Percentiles rank a stretch among this genome's conserved stretches.
phyloP scores from a whole-genome alignment of 805 yeast genomes.

The Pichia deserticola region DNA sequence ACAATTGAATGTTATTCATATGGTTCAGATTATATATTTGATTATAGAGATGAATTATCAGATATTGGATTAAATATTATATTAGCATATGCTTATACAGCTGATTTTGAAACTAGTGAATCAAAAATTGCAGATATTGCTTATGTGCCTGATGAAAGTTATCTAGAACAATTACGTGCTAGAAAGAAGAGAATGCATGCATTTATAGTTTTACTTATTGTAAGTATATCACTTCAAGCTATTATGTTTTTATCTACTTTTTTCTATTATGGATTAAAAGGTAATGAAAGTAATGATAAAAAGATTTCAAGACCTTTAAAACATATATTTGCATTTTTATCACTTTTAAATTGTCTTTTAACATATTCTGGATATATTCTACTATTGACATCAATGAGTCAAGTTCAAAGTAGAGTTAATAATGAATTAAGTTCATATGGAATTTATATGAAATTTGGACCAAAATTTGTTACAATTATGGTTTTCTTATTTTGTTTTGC shows the following conservation, averaged over 20 bases:
- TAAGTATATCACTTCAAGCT: constrained; percentile 24
- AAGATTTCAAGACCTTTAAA: constrained; percentile 27
- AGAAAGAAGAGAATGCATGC: constrained; percentile 12
- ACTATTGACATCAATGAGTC: constrained; percentile 10
- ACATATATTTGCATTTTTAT: constrained; percentile 31
- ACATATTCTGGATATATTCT: constrained; percentile 26
- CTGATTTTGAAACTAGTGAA: not conserved
- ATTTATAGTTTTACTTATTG: not conserved
- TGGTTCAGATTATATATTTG: constrained; percentile 29
- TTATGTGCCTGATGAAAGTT: constrained; percentile 21
- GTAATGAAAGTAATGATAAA: constrained; percentile 28
- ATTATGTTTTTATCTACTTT: constrained; percentile 26
- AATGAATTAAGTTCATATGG: constrained; percentile 40
- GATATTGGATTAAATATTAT: constrained; percentile 36
- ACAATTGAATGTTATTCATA: constrained; percentile 15
- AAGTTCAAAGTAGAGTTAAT: constrained; percentile 23
- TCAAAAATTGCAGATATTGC: not conserved
- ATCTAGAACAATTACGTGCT: constrained; percentile 18
- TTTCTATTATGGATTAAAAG: constrained; percentile 32
- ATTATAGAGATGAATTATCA: constrained; percentile 37
- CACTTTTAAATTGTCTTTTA: constrained; percentile 30
- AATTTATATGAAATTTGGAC: constrained; percentile 35
- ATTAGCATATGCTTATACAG: constrained; percentile 39
- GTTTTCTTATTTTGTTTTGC: constrained; percentile 33
- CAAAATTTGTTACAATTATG: constrained; percentile 26